Percentiles rank a stretch among this genome's conserved stretches.
Evolutionary conservation across 2,329 filamentous ascomycete species (phyloP).

Genomic region (Diaporthe helianthi): DNA sequence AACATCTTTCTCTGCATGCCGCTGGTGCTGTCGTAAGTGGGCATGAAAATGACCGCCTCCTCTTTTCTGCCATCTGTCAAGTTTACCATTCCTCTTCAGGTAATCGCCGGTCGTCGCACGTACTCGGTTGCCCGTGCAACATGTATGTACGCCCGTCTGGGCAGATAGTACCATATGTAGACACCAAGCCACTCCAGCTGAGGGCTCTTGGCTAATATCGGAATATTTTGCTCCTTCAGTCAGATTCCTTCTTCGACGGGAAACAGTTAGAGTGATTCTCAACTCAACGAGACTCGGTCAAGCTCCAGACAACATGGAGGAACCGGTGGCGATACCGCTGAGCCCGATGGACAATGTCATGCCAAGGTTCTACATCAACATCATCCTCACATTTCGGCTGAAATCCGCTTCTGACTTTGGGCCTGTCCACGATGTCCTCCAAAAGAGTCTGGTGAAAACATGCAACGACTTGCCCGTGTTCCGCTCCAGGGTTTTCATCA

Average conservation of each 20-base stretch:
- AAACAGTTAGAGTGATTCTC: not conserved
- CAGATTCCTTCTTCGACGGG: not conserved
- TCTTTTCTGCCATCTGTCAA: no score
- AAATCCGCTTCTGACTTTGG: not conserved
- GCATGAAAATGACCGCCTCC: no score
- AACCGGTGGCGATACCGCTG: not conserved
- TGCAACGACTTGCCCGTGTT: not conserved
- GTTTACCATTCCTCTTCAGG: not conserved
- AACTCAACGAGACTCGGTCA: not conserved
- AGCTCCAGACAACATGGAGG: not conserved
- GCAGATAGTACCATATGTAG: no score
- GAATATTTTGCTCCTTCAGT: no score
- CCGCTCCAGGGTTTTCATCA: not conserved
- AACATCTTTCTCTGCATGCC: no score
- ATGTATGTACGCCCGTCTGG: no score
- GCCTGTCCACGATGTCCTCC: not conserved
- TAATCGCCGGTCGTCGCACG: not conserved
- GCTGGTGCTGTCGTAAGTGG: not conserved
- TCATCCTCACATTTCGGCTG: not conserved
- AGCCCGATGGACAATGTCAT: not conserved
- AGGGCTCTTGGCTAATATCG: no score
- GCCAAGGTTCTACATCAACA: not conserved
- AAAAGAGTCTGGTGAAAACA: not conserved
- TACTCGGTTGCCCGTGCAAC: not conserved
- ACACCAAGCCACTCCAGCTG: no score